Evolutionary conservation across 768 basidiomycete genomes (phyloP), one percentile per base, ranked within the genome.

Genomic region (Tubosaeta sp.): DNA sequence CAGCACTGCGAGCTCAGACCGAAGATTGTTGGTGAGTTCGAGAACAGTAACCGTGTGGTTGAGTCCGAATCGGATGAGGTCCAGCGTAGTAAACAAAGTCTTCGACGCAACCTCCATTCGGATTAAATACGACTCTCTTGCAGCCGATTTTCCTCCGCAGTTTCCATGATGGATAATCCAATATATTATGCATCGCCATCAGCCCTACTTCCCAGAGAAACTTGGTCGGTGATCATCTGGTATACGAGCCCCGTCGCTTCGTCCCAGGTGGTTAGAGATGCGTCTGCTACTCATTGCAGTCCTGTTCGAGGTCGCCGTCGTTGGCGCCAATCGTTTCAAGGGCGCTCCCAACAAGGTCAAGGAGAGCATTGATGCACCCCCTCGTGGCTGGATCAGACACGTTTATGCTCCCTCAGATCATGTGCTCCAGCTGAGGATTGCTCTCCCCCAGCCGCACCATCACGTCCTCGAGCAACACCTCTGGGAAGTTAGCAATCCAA

Each of bases 1-100:
- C 42, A 90, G 55, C n/a, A n/a, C n/a, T 3, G 88, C 75, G 60
- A 80, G 75, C 16, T 73, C 70, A n/a, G 93, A 72, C n/a, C n/a
- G n/a, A n/a, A n/a, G n/a, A n/a, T n/a, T n/a, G n/a, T n/a, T n/a
- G n/a, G n/a, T n/a, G n/a, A n/a, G n/a, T n/a, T n/a, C n/a, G n/a
- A n/a, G n/a, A n/a, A n/a, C n/a, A n/a, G n/a, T n/a, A n/a, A n/a
- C n/a, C n/a, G n/a, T n/a, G n/a, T n/a, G n/a, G n/a, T n/a, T n/a
- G n/a, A n/a, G n/a, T n/a, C n/a, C n/a, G n/a, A n/a, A n/a, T n/a
- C n/a, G n/a, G n/a, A n/a, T n/a, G n/a, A n/a, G n/a, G n/a, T n/a
- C n/a, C n/a, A n/a, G n/a, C n/a, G n/a, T n/a, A n/a, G n/a, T n/a
- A n/a, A n/a, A n/a, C n/a, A n/a, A n/a, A n/a, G n/a, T n/a, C n/a